Base-by-base conservation (phyloP, 2,329 filamentous ascomycete genomes). In the Dichotomopilus funicola region DNA sequence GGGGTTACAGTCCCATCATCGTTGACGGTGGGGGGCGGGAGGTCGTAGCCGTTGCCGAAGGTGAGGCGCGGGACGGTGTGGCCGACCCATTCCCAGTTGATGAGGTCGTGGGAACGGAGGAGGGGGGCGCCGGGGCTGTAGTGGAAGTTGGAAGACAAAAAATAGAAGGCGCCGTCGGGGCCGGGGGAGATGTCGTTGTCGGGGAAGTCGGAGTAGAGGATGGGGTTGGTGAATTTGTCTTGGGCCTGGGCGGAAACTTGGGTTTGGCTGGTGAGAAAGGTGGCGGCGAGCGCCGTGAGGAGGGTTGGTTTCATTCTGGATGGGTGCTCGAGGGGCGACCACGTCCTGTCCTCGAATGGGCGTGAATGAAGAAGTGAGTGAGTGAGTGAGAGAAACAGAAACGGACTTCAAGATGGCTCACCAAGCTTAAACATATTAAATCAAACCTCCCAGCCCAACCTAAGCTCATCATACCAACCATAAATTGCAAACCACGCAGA, bases 31-130 rank as follows among this genome's bases (percentile, higher is more conserved):
- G 19, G 19, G 3, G 47, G n/a, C 1, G 51, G 51, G 7, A 55
- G 47, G 47, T 50, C 34, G 42, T 55, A 55, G 41, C 41, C 47
- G 5, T 44, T 13, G 41, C 53, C 53, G 27, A 55, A 55, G 47
- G 40, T 46, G 4, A 50, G 47, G 34, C 41, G 41, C 2, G 53
- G 53, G 47, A 55, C 46, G 12, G 53, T 45, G 47, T 55, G 53
- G n/a, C 47, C 47, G 2, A 55, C 47, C 12, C 45, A 49, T 31
- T 50, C 47, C 53, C 53, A 55, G 53, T 51, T 13, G 31, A 51
- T 48, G 19, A 55, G 53, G 42, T 55, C 53, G 53, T 55, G 51
- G 34, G 53, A 55, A 41, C 46, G 40, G 8, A 55, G 53, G 36
- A 55, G 45, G 10, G 53, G 53, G 1, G 47, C 53, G 19, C 47